Evolutionary conservation across 352 stramenopile genomes (phyloP).

Genomic region (Globisporangium orthogonon): DNA sequence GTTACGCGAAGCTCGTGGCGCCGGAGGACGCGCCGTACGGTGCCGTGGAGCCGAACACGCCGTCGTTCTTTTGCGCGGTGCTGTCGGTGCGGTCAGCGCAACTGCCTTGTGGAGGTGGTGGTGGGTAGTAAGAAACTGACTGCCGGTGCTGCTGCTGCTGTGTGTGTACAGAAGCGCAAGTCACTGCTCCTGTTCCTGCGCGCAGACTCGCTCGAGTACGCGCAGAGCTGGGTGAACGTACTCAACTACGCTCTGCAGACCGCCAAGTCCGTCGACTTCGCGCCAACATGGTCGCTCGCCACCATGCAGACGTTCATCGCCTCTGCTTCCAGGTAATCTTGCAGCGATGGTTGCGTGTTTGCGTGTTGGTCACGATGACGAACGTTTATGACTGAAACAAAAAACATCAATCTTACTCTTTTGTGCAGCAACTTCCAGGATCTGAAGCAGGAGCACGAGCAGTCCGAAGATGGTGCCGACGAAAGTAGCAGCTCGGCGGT

Average conservation of each 20-base stretch:
- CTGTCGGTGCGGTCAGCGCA: slow-evolving; percentile 43
- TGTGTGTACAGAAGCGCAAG: slow-evolving; percentile 52
- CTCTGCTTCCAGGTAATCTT: slow-evolving; percentile 39
- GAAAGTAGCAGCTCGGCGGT: slow-evolving; percentile 1
- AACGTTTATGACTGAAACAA: too few species aligned
- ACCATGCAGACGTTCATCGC: slow-evolving; percentile 74
- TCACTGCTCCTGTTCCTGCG: slow-evolving; percentile 75
- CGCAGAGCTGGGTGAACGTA: slow-evolving; percentile 66
- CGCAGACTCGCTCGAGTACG: slow-evolving; percentile 64
- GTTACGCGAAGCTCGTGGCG: slow-evolving; percentile 67
- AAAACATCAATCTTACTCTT: too few species aligned
- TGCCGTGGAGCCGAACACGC: slow-evolving; percentile 47
- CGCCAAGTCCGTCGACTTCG: slow-evolving; percentile 57
- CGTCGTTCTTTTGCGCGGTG: slow-evolving; percentile 62
- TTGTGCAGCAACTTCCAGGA: slow-evolving; percentile 17
- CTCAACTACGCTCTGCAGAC: slow-evolving; percentile 76
- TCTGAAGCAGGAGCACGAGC: slow-evolving; percentile 3
- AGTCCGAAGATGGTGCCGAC: slow-evolving; percentile 3
- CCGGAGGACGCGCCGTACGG: slow-evolving; percentile 71
- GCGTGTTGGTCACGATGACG: background rate
- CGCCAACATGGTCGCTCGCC: slow-evolving; percentile 55
- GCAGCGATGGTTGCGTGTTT: background rate
- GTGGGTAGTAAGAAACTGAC: background rate
- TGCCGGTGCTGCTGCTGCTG: background rate
- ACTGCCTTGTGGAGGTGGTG: background rate